Base-by-base conservation (phyloP, 176 grass and related monocot species). In the Luzula sylvatica region DNA sequence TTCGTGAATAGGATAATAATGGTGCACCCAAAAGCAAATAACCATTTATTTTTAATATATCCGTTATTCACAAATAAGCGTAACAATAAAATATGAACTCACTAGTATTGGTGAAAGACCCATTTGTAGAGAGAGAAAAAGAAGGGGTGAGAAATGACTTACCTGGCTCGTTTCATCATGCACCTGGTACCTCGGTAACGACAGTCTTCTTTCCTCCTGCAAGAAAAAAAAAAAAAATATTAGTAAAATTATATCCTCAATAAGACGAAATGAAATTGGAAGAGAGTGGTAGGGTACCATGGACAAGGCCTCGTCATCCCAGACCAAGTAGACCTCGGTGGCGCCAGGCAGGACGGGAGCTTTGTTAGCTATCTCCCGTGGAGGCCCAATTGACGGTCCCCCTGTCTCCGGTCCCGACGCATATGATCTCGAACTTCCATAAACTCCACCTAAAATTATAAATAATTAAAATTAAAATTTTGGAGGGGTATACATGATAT, bases 91-190 rank as follows among this genome's bases (percentile, higher is more conserved):
- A 46, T 27, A 46, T 46, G 23, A 26, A 27, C 17, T 43, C 58
- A 35, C 15, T 20, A 13, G 13, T 35, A 35, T 35, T 35, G 30
- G 30, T 63, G 15, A 46, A 49, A 27, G 30, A 5, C 41, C 11
- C 8, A 20, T 20, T 20, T 77, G 64, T 50, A 65, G 61, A 74
- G 50, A 55, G 43, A 82, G 69, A 8, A 70, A 86, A 35, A 32
- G 1, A 2, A 65, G 51, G 57, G 48, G 25, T 60, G 48, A 72
- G 29, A 23, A 61, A 82, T 4, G 72, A 99, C 93, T 99, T 99
- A 99, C 93, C 93, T 99, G 86, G 86, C 86, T 99, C 71, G 93
- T 99, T 99, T 99, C 93, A 67, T 99, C 93, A 87, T 92, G 93
- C 78, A 99, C 75, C 72, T 83, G 86, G 76, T 98, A 98, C 42